Evolutionary conservation across 2,329 filamentous ascomycete species (phyloP), one percentile per base, ranked within the genome.

Genomic region (Canariomyces notabilis): DNA sequence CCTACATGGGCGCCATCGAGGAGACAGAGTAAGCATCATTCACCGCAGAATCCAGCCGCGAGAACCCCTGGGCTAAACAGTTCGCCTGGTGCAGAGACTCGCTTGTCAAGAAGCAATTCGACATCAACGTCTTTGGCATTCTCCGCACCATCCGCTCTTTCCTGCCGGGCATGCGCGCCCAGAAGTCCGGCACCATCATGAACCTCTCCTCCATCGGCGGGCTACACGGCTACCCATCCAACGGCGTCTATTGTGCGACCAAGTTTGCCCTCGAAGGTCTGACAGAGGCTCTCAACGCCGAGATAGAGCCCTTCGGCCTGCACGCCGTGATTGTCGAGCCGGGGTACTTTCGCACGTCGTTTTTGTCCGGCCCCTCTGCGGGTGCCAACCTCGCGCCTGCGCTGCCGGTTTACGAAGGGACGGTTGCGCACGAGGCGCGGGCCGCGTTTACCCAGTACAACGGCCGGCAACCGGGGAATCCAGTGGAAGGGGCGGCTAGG

Each of bases 341-440:
- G 0, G 74, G 75, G 2, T 69, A 67, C 32, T 77, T 75, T 50
- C 64, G 73, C 2, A 77, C 74, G 9, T 68, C 68, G n/a, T 70
- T 75, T 44, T 58, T 75, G 23, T 9, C 36, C 2, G 29, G 29
- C 11, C 34, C 23, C 11, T 14, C 23, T 18, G 47, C 48, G 11
- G 37, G 19, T 33, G 57, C 58, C 39, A 59, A 55, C 12, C 50
- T 57, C 6, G 49, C 54, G 1, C 50, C 52, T 9, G 52, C 54
- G 2, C 50, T 55, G 8, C 54, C 48, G 5, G 51, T 55, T 1
- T 68, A 68, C 42, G 50, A 62, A 35, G 61, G 56, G 16, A 61
- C 57, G 2, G 51, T 56, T 0, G 58, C 61, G 1, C 55, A 52
- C 7, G 53, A 57, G 15, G 56, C 54, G 5, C 47, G 61, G 5